Evolutionary conservation across 805 yeast genomes (phyloP).

Genomic region (Lachancea nothofagi): DNA sequence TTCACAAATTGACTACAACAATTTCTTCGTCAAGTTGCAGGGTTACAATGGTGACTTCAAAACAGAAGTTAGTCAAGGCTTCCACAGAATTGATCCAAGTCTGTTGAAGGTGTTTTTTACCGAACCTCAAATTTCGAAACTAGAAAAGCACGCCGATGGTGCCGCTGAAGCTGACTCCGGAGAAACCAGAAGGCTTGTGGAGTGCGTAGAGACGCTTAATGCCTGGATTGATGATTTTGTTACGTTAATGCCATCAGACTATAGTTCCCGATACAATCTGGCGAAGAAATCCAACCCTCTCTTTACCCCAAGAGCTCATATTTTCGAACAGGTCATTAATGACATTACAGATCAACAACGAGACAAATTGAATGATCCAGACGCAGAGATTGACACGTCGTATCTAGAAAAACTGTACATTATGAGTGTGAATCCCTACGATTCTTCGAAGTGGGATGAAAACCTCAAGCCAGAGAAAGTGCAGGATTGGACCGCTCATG

Average conservation of each 20-base stretch:
- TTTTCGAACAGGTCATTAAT: slow-evolving; percentile 74
- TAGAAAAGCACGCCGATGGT: slow-evolving; percentile 18
- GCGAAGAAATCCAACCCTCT: slow-evolving; percentile 61
- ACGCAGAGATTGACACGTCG: slow-evolving; percentile 26
- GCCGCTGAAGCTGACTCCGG: slow-evolving; percentile 33
- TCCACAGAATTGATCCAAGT: slow-evolving; percentile 19
- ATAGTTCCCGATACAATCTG: slow-evolving; percentile 37
- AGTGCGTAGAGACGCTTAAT: slow-evolving; percentile 37
- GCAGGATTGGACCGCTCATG: slow-evolving; percentile 44
- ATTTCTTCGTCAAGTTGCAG: slow-evolving; percentile 66
- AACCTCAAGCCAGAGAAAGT: slow-evolving; percentile 48
- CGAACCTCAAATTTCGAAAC: slow-evolving; percentile 15
- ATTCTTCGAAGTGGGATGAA: slow-evolving; percentile 59
- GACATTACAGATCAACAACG: slow-evolving; percentile 45
- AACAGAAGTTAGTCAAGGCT: slow-evolving; percentile 21
- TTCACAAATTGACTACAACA: slow-evolving; percentile 71
- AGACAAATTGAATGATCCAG: slow-evolving; percentile 37
- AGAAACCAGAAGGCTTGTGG: slow-evolving; percentile 34
- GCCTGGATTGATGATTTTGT: slow-evolving; percentile 52
- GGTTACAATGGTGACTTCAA: slow-evolving; percentile 37
- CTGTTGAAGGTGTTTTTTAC: slow-evolving; percentile 20
- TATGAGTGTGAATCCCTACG: slow-evolving; percentile 76
- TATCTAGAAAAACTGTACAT: slow-evolving; percentile 54
- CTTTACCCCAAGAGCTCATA: slow-evolving; percentile 81
- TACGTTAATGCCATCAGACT: slow-evolving; percentile 34